Base-by-base conservation (phyloP, 306 rosid species). In the Medicago arabica region DNA sequence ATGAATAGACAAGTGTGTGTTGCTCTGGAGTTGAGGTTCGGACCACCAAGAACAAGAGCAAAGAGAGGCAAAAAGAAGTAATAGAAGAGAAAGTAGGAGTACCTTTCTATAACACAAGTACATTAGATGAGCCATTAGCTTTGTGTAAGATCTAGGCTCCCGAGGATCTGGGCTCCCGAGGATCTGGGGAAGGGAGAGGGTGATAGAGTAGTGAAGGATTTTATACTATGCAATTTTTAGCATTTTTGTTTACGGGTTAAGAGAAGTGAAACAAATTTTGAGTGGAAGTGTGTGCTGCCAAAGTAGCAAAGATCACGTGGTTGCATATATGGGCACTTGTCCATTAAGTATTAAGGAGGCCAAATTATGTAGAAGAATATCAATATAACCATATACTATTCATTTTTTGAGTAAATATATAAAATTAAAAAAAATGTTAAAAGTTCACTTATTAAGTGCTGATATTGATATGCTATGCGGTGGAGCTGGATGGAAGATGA, bases 41-140 rank as follows among this genome's bases (percentile, higher is more conserved):
- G 86, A 86, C 46, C 12, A 83, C 31, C 8, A 44, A 11, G 87
- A 85, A 78, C 49, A 62, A 78, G 84, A 39, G 86, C 57, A 78
- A 40, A 67, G 66, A 67, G 88, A 78, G 41, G 55, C 62, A 59
- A 63, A 75, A 40, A 86, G 78, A 21, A 86, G 57, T 5, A 69
- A 16, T 14, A 84, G 43, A 72, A 83, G 67, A 59, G 78, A 87
- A 74, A 88, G 63, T 19, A 86, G 9, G 49, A 83, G 72, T 79
- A 89, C 87, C 92, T 85, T 83, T 80, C 67, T 80, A 78, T 31
- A 13, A 39, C 74, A 19, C 61, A 74, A 63, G 78, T 78, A 39
- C 77, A 70, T 5, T 43, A 66, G 71, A 58, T 77, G 88, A 88
- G 93, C 87, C 97, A 94, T 94, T 64, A 1, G 85, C 79, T 74